These are phyloP conservation scores for Alternaria conjuncta DNA, from an alignment of 2,329 filamentous ascomycete genomes.

Conservation along the genomic window DNA sequence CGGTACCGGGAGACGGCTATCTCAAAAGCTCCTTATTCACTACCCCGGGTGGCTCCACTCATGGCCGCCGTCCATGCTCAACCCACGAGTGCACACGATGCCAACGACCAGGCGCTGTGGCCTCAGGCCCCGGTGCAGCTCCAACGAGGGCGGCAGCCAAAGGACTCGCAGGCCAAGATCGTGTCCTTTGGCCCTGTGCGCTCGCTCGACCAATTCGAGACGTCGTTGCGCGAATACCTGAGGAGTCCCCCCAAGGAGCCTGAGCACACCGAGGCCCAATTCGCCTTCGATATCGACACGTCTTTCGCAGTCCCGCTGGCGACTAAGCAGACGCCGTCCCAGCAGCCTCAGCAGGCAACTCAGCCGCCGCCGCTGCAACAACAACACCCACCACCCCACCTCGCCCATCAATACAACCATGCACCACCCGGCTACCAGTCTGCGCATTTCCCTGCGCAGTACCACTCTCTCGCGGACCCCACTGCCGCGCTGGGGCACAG, in stretches of 20 bases:
- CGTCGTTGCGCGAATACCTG: constrained; percentile 45
- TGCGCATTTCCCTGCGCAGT: constrained; percentile 30
- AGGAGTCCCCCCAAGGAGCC: constrained; percentile 40
- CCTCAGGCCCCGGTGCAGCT: constrained; percentile 30
- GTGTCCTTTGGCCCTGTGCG: constrained; percentile 37
- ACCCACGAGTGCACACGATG: constrained; percentile 15
- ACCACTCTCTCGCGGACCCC: constrained; percentile 35
- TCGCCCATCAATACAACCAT: constrained; percentile 19
- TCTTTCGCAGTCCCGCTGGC: constrained; percentile 40
- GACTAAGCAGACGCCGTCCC: not conserved
- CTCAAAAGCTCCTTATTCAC: constrained; percentile 14
- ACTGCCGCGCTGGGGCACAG: constrained; percentile 31
- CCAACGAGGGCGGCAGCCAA: constrained; percentile 46
- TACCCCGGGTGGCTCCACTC: constrained; percentile 23
- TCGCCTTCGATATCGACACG: constrained; percentile 48
- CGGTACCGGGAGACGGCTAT: constrained; percentile 6
- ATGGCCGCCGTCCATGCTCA: constrained; percentile 31
- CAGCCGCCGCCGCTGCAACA: not conserved
- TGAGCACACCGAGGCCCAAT: constrained; percentile 48
- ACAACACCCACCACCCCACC: constrained; percentile 12
- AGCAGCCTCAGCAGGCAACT: constrained; percentile 1
- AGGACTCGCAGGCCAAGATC: constrained; percentile 45
- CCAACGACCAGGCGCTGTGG: constrained; percentile 24
- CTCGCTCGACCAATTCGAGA: constrained; percentile 46
- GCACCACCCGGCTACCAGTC: constrained; percentile 40